Evolutionary conservation across 2,329 filamentous ascomycete genomes (phyloP).

Genomic region (Fusarium neocosmosporiellum): DNA sequence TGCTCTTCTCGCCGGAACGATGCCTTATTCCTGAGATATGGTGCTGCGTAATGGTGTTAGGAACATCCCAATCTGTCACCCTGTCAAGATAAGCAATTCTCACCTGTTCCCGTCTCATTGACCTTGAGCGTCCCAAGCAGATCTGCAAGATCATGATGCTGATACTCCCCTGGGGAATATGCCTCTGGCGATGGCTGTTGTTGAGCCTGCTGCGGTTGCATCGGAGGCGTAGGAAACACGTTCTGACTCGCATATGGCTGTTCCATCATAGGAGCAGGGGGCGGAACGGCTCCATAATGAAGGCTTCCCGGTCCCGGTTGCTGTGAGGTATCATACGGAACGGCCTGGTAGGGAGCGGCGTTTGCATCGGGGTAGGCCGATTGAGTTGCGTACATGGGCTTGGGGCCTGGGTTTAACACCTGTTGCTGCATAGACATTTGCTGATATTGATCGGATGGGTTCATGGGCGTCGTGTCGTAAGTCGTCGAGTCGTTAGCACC

Average conservation of each 20-base stretch:
- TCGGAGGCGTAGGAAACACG: conserved; percentile 65
- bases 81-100: conserved; percentile 43
- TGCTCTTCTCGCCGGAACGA: conserved; percentile 65
- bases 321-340: conserved; percentile 59
- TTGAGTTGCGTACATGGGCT: conserved; percentile 61
- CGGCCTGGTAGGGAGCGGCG: conserved; percentile 57
- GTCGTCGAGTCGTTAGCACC: conserved; percentile 53
- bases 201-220: conserved; percentile 44
- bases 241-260: conserved; percentile 61
- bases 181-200: conserved; percentile 57
- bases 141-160: conserved; percentile 79
- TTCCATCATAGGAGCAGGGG: conserved; percentile 62
- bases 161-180: conserved; percentile 72
- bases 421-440: conserved; percentile 64
- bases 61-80: background rate
- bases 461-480: conserved; percentile 49
- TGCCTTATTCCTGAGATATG: conserved; percentile 80
- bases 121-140: conserved; percentile 89
- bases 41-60: conserved; percentile 64
- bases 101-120: conserved; percentile 87
- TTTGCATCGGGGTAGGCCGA: conserved; percentile 60
- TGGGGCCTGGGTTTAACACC: conserved; percentile 55
- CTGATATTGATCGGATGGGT: conserved; percentile 53
- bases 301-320: conserved; percentile 61
- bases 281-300: conserved; percentile 65